Conservation (phyloP, 2,329 filamentous ascomycete genomes). For the Leptographium radiaticola region DNA sequence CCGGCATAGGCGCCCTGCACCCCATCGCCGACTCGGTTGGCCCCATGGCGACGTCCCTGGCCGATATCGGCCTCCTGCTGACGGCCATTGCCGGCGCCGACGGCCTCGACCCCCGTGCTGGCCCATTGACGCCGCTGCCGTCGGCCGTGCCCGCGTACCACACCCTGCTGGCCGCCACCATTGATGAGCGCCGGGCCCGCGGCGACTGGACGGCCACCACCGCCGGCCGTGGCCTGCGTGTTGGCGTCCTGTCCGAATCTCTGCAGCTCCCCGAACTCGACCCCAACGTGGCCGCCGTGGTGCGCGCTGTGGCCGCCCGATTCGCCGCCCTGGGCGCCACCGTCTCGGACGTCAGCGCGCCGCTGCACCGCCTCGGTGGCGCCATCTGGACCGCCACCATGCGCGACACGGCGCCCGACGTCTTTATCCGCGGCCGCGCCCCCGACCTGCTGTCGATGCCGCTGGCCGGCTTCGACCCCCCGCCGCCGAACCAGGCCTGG, state of each 20-base stretch:
- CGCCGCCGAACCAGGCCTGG: slow-evolving; percentile 23
- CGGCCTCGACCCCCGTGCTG: slow-evolving; percentile 31
- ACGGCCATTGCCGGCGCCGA: slow-evolving; percentile 31
- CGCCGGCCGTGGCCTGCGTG: slow-evolving; percentile 25
- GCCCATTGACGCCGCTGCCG: slow-evolving; percentile 23
- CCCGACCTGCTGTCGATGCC: slow-evolving; percentile 19
- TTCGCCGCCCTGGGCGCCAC: slow-evolving; percentile 28
- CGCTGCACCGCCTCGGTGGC: slow-evolving; percentile 30
- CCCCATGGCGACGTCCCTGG: slow-evolving; percentile 28
- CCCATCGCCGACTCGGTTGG: slow-evolving; percentile 30
- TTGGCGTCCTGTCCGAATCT: slow-evolving; percentile 32
- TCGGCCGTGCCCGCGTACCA: slow-evolving; percentile 20
- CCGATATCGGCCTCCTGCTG: slow-evolving; percentile 28
- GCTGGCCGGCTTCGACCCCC: slow-evolving; percentile 17
- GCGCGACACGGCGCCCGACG: slow-evolving; percentile 15
- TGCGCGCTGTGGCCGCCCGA: slow-evolving; percentile 22
- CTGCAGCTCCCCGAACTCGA: slow-evolving; percentile 25
- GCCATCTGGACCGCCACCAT: slow-evolving; percentile 33
- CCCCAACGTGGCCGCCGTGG: slow-evolving; percentile 21
- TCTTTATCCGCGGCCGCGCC: slow-evolving; percentile 17
- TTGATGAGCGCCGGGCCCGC: slow-evolving; percentile 9
- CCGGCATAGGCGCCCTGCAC: slow-evolving; percentile 27
- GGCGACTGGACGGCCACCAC: slow-evolving; percentile 14
- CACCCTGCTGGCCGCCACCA: slow-evolving; percentile 13
- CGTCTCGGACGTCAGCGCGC: slow-evolving; percentile 30